These are phyloP conservation scores for Phialophora tarda DNA, from an alignment of 2,329 filamentous ascomycete species.

Conservation along the genomic window DNA sequence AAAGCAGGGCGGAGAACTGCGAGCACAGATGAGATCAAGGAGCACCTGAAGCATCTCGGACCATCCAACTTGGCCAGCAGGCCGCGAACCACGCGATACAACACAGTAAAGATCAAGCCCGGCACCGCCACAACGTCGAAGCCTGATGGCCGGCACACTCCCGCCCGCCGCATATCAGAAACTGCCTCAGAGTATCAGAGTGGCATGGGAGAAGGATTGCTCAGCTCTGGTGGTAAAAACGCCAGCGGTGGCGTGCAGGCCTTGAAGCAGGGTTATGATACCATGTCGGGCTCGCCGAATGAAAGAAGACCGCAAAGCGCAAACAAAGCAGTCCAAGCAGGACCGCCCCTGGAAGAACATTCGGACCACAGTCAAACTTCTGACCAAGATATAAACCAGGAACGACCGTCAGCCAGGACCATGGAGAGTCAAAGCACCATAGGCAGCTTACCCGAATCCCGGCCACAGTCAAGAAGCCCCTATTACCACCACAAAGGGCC, in stretches of 20 bases:
- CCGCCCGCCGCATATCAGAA: slow-evolving; percentile 40
- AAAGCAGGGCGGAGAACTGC: slow-evolving; percentile 54
- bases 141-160: slow-evolving; percentile 48
- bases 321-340: slow-evolving; percentile 40
- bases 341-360: slow-evolving; percentile 5
- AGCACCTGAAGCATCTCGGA: slow-evolving; percentile 68
- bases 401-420: slow-evolving; percentile 26
- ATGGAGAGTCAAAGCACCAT: slow-evolving; percentile 36
- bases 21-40: slow-evolving; percentile 60
- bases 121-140: slow-evolving; percentile 47
- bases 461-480: slow-evolving; percentile 42
- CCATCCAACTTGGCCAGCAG: slow-evolving; percentile 67
- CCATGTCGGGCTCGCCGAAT: slow-evolving; percentile 40
- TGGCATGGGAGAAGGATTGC: slow-evolving; percentile 60
- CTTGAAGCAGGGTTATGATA: slow-evolving; percentile 61
- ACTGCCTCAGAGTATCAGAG: slow-evolving; percentile 53
- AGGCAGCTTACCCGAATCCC: slow-evolving; percentile 39
- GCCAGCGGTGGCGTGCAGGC: slow-evolving; percentile 71
- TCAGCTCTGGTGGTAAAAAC: slow-evolving; percentile 60
- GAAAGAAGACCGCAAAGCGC: slow-evolving; percentile 36
- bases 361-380: neutral
- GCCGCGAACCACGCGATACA: slow-evolving; percentile 66
- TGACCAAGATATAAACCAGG: slow-evolving; percentile 6
- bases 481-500: slow-evolving; percentile 53
- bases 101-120: slow-evolving; percentile 70